These are phyloP conservation scores for Kurtzmaniella quercitrusa DNA, from an alignment of 1,139 yeast species.

Conservation along the genomic window DNA sequence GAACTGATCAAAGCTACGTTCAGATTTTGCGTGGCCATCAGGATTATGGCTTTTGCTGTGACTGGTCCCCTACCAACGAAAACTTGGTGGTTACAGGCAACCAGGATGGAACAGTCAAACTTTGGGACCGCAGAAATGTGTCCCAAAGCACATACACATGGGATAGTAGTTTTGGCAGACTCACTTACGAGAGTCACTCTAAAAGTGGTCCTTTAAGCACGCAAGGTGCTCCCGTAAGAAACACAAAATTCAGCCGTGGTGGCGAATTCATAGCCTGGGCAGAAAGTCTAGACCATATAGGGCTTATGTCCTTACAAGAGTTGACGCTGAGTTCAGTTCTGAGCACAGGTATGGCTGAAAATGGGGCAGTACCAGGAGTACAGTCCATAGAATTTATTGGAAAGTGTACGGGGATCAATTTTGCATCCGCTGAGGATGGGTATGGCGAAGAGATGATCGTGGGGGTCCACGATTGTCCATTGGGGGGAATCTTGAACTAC, in stretches of 20 bases:
- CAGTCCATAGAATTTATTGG: conserved; percentile 56
- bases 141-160: conserved; percentile 24
- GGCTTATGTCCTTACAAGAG: conserved; percentile 38
- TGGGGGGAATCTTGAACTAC: conserved; percentile 56
- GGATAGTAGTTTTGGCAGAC: conserved; percentile 35
- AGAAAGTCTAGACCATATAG: conserved; percentile 58
- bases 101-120: conserved; percentile 55
- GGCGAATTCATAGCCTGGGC: conserved; percentile 53
- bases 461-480: conserved; percentile 53
- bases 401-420: conserved; percentile 53
- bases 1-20: conserved; percentile 17
- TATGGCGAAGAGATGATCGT: conserved; percentile 46
- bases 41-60: conserved; percentile 59
- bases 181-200: neutral
- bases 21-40: conserved; percentile 39
- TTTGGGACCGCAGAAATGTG: conserved; percentile 47
- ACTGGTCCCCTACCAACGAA: conserved; percentile 47
- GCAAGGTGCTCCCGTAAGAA: conserved; percentile 49
- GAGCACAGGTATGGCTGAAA: neutral
- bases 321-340: conserved; percentile 12
- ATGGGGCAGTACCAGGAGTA: conserved; percentile 19
- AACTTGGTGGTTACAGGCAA: conserved; percentile 50
- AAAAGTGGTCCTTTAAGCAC: neutral
- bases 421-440: conserved; percentile 42
- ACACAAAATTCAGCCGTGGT: conserved; percentile 44